Evolutionary conservation across 352 stramenopile genomes (phyloP).

Genomic region (Pythium oligandrum): DNA sequence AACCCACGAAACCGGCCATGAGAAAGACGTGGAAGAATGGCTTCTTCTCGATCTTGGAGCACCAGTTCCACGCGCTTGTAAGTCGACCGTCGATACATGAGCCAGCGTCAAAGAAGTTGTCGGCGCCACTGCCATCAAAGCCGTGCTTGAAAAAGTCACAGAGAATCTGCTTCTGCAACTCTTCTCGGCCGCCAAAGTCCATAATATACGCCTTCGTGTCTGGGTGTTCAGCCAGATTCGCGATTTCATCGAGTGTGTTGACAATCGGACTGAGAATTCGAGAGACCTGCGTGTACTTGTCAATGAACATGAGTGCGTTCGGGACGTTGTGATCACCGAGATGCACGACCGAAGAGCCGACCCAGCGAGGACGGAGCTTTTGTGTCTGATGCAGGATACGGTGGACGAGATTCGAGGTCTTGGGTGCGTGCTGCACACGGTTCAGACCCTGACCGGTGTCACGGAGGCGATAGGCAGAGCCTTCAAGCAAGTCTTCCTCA

Average conservation of each 20-base stretch:
- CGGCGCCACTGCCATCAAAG: constrained; percentile 90
- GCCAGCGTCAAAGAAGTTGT: constrained; percentile 79
- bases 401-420: constrained; percentile 52
- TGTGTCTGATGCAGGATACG: constrained; percentile 44
- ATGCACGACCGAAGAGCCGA: constrained; percentile 90
- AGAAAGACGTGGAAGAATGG: constrained; percentile 89
- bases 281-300: constrained; percentile 93
- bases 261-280: constrained; percentile 61
- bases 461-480: constrained; percentile 46
- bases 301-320: constrained; percentile 95
- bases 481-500: constrained; percentile 52
- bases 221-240: constrained; percentile 27
- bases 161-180: constrained; percentile 81
- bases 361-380: constrained; percentile 48
- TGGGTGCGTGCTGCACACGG: constrained; percentile 55
- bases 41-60: constrained; percentile 89
- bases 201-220: constrained; percentile 69
- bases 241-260: constrained; percentile 52
- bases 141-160: constrained; percentile 92
- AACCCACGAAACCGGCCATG: constrained; percentile 89
- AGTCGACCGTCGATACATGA: constrained; percentile 91
- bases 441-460: constrained; percentile 68
- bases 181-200: constrained; percentile 58
- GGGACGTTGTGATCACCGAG: constrained; percentile 94
- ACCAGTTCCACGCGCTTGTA: constrained; percentile 93